These are phyloP conservation scores for Rosellinia necatrix DNA, from an alignment of 2,329 filamentous ascomycete species.

Conservation along the genomic window DNA sequence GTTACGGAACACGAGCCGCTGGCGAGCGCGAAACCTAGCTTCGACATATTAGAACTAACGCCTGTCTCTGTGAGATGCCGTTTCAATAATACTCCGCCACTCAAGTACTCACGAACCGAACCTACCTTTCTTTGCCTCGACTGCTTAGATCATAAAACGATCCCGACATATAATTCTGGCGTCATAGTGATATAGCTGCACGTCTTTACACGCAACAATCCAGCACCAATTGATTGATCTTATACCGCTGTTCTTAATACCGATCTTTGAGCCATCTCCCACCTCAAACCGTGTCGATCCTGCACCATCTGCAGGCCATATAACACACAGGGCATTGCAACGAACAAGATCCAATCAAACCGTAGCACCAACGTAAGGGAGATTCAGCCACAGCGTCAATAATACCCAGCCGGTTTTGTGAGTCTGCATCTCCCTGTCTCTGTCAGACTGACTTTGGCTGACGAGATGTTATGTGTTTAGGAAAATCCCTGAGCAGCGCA, in stretches of 20 bases:
- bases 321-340: constrained; percentile 21
- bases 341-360: background rate
- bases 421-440: no score
- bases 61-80: no score
- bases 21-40: background rate
- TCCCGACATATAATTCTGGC: background rate
- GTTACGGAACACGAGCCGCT: background rate
- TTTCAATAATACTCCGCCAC: no score
- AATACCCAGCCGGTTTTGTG: background rate
- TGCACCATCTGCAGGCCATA: constrained; percentile 26
- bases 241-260: background rate
- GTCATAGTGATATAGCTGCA: background rate
- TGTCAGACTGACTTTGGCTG: constrained; percentile 14
- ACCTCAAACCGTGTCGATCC: constrained; percentile 22
- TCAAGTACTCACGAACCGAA: no score
- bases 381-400: background rate
- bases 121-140: no score
- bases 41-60: constrained; percentile 1
- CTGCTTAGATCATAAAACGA: background rate
- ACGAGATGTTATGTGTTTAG: constrained; percentile 12
- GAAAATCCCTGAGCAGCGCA: constrained; percentile 3
- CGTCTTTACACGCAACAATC: background rate
- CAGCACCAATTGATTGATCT: background rate
- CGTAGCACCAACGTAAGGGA: background rate
- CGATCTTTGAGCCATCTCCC: background rate